Evolutionary conservation across 805 yeast genomes (phyloP).

Genomic region (Maudiozyma turicensis): DNA sequence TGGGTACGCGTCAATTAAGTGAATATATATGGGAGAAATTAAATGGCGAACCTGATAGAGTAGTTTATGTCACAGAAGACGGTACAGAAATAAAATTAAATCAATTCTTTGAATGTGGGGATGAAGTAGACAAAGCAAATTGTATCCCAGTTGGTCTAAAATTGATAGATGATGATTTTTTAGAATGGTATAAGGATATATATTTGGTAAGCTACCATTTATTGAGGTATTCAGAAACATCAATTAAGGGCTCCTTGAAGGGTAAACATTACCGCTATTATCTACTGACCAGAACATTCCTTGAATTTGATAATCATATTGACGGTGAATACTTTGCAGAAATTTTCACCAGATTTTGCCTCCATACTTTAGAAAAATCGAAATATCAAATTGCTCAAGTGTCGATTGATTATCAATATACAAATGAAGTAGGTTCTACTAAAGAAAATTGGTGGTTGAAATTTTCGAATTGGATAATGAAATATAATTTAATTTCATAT

Average conservation of each 20-base stretch:
- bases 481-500: slow-evolving; percentile 31
- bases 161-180: slow-evolving; percentile 24
- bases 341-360: slow-evolving; percentile 26
- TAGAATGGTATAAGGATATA: slow-evolving; percentile 17
- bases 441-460: slow-evolving; percentile 26
- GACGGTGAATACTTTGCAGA: slow-evolving; percentile 33
- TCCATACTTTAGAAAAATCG: slow-evolving; percentile 29
- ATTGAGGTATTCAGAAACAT: slow-evolving; percentile 8
- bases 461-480: slow-evolving; percentile 30
- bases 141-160: slow-evolving; percentile 21
- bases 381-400: slow-evolving; percentile 33
- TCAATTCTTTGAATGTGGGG: slow-evolving; percentile 15
- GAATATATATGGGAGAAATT: slow-evolving; percentile 32
- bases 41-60: slow-evolving; percentile 28
- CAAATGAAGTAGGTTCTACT: slow-evolving; percentile 4
- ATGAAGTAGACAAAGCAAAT: slow-evolving; percentile 5
- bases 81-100: slow-evolving; percentile 19
- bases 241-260: slow-evolving; percentile 11
- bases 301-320: slow-evolving; percentile 30
- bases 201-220: slow-evolving; percentile 22
- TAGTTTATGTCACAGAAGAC: slow-evolving; percentile 21
- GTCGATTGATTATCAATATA: slow-evolving; percentile 28
- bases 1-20: slow-evolving; percentile 25
- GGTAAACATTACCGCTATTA: slow-evolving; percentile 21
- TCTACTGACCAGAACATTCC: slow-evolving; percentile 27